These are phyloP conservation scores for Schizochytrium sp. DNA, from an alignment of 108 stramenopile genomes.

Conservation along the genomic window DNA sequence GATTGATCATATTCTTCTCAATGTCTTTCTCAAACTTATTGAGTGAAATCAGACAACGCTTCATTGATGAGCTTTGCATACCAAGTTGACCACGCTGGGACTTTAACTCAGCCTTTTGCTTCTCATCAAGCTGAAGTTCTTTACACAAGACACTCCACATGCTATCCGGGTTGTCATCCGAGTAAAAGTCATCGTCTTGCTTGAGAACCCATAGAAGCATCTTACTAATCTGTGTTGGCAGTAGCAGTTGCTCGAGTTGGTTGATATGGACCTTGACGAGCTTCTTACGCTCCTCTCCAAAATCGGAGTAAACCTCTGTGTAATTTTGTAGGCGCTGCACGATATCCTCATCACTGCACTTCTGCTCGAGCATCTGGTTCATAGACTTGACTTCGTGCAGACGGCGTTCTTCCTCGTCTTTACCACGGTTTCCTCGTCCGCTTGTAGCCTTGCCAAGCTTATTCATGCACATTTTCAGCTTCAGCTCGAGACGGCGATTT, in stretches of 20 bases:
- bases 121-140: conserved; percentile 47
- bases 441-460: conserved; percentile 57
- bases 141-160: conserved; percentile 52
- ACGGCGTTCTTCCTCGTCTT: conserved; percentile 34
- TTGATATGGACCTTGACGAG: conserved; percentile 62
- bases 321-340: conserved; percentile 21
- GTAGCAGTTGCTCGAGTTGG: conserved; percentile 51
- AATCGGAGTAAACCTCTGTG: conserved; percentile 58
- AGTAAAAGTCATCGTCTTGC: conserved; percentile 51
- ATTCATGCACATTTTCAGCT: conserved; percentile 44
- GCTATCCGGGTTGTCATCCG: conserved; percentile 39
- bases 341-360: conserved; percentile 57
- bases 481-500: conserved; percentile 40
- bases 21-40: conserved; percentile 52
- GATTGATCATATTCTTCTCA: conserved; percentile 39
- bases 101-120: conserved; percentile 52
- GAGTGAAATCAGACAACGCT: conserved; percentile 21
- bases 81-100: conserved; percentile 52
- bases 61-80: conserved; percentile 32
- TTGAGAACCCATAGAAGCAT: conserved; percentile 58
- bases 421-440: conserved; percentile 50
- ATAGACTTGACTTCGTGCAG: conserved; percentile 49
- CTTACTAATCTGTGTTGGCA: conserved; percentile 55
- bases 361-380: conserved; percentile 60
- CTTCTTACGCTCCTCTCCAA: conserved; percentile 49